Conservation (phyloP, 2,329 filamentous ascomycete genomes). For the Hortaea werneckii region DNA sequence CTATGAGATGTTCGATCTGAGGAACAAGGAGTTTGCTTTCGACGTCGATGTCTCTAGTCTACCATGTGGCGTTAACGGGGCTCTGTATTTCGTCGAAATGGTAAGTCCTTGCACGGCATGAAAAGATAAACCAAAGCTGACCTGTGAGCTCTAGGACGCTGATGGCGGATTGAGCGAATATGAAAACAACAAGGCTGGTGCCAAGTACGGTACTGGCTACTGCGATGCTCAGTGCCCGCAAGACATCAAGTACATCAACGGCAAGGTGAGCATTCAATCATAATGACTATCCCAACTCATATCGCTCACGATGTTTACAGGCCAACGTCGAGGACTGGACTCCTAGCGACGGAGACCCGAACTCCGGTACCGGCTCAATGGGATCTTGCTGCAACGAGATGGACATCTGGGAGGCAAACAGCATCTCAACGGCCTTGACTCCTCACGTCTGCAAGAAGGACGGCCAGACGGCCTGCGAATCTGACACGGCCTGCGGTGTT, state of each 20-base stretch:
- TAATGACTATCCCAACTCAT: neutral
- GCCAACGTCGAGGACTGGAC: slow-evolving; percentile 38
- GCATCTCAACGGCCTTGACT: slow-evolving; percentile 52
- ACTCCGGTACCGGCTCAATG: slow-evolving; percentile 24
- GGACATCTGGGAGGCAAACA: slow-evolving; percentile 64
- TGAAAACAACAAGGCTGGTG: slow-evolving; percentile 27
- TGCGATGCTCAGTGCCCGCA: slow-evolving; percentile 39
- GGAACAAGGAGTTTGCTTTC: slow-evolving; percentile 59
- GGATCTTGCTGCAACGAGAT: slow-evolving; percentile 58
- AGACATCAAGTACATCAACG: slow-evolving; percentile 17
- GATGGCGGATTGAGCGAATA: slow-evolving; percentile 49
- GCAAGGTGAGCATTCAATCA: slow-evolving; percentile 30
- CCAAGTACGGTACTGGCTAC: slow-evolving; percentile 51
- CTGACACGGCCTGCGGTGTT: slow-evolving; percentile 1
- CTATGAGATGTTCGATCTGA: slow-evolving; percentile 56
- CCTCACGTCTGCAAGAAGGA: slow-evolving; percentile 52
- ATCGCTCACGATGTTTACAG: slow-evolving; percentile 1
- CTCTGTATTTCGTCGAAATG: slow-evolving; percentile 58
- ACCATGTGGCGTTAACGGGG: slow-evolving; percentile 61
- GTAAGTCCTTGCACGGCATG: slow-evolving; percentile 23
- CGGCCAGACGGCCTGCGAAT: slow-evolving; percentile 37
- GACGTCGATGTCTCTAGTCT: slow-evolving; percentile 61
- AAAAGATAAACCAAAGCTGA: too few relatives aligned
- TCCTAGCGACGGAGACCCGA: slow-evolving; percentile 13
- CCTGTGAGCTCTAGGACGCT: neutral